Percentiles rank a stretch among this genome's conserved stretches.
phyloP scores from a whole-genome alignment of 2,329 filamentous ascomycete species.

The Diaporthe caulivora region DNA sequence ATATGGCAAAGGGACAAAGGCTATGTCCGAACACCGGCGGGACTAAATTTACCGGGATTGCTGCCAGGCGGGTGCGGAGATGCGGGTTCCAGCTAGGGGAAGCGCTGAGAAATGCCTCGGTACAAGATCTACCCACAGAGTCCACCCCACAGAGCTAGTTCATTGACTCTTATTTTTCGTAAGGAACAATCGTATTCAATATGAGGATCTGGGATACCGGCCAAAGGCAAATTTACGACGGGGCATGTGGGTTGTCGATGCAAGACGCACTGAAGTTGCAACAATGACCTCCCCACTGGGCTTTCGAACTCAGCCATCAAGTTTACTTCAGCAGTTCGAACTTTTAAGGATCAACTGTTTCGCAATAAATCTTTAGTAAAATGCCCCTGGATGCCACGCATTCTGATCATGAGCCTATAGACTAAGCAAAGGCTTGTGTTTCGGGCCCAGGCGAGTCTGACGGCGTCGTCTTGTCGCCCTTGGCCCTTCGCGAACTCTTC shows the following conservation, averaged over 20 bases:
- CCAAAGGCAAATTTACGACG: background rate
- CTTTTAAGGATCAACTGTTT: no score
- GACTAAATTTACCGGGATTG: background rate
- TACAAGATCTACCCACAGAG: slow-evolving; percentile 25
- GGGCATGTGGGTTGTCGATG: background rate
- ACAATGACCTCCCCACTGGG: background rate
- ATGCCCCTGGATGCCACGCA: background rate
- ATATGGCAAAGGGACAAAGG: background rate
- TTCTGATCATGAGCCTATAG: background rate
- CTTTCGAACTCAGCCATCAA: no score
- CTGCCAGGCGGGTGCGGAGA: slow-evolving; percentile 8
- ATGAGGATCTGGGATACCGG: background rate
- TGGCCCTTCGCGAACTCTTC: background rate
- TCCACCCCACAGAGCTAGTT: background rate
- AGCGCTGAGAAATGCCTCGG: background rate
- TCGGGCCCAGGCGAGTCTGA: background rate
- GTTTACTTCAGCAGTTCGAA: no score
- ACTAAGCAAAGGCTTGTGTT: background rate
- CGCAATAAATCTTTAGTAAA: no score
- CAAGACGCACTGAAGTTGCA: background rate
- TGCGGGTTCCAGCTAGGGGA: background rate
- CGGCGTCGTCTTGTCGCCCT: background rate
- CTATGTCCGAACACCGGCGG: slow-evolving; percentile 22
- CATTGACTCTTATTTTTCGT: background rate
- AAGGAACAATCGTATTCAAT: background rate